Conservation (phyloP, 2,329 filamentous ascomycete genomes). For the Pseudogymnoascus sp. region DNA sequence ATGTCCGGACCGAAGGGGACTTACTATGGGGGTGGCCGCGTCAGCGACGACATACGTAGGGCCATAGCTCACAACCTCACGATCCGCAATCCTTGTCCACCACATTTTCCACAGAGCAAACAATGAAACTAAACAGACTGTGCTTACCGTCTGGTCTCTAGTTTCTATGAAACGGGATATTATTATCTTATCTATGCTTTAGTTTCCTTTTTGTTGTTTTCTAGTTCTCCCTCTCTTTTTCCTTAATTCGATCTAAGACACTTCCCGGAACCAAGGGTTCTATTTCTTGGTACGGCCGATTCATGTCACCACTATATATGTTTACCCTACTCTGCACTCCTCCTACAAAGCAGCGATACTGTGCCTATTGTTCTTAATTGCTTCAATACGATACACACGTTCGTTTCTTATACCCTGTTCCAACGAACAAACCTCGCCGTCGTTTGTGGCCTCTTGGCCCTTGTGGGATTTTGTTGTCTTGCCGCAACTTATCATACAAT, state of each 20-base stretch:
- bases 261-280: background rate
- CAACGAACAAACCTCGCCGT: background rate
- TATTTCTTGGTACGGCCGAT: background rate
- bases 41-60: constrained; percentile 7
- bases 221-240: background rate
- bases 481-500: background rate
- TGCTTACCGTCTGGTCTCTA: background rate
- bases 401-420: background rate
- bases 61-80: background rate
- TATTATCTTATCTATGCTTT: background rate
- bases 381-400: background rate
- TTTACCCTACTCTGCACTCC: background rate
- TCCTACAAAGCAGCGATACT: background rate
- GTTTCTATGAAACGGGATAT: background rate
- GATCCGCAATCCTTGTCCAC: background rate
- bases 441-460: background rate
- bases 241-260: background rate
- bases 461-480: background rate
- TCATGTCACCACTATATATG: background rate
- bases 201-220: background rate
- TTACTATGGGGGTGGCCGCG: constrained; percentile 7
- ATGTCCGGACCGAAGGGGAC: background rate
- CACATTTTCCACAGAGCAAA: background rate
- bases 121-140: background rate
- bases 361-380: background rate